A percentile compares a stretch with the other conserved stretches of the same genome.
phyloP scores from a whole-genome alignment of 164 flowering plant genomes.

The Pachysandra terminalis region DNA sequence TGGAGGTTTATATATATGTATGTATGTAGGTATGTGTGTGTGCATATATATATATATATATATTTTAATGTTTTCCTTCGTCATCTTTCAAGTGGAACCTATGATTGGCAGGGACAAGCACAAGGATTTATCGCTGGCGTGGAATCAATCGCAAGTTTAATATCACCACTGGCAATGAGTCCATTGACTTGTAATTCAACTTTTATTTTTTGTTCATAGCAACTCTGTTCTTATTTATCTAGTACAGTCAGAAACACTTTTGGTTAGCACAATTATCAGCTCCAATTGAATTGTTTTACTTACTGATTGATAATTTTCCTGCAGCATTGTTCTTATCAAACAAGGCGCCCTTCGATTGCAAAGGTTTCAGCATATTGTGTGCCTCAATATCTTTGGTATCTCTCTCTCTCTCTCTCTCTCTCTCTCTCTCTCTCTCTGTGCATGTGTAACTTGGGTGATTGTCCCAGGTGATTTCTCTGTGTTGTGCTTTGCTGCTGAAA shows the following conservation, averaged over 20 bases:
- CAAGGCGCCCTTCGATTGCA: constrained; percentile 78
- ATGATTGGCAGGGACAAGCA: constrained; percentile 63
- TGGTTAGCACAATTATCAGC: background rate
- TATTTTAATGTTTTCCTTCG: no score
- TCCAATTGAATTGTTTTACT: background rate
- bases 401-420: constrained; percentile 17
- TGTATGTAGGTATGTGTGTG: no score
- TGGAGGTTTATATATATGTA: no score
- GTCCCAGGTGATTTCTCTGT: constrained; percentile 41
- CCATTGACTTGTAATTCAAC: constrained; percentile 72
- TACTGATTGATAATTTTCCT: constrained; percentile 2
- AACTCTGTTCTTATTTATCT: background rate
- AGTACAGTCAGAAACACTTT: background rate
- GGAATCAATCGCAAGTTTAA: constrained; percentile 64
- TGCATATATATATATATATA: no score
- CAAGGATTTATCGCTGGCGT: constrained; percentile 85
- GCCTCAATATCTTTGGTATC: constrained; percentile 67
- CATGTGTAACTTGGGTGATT: background rate
- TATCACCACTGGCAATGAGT: constrained; percentile 82
- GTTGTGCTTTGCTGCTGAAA: constrained; percentile 38
- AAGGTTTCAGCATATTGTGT: constrained; percentile 75
- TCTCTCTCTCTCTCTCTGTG: constrained; percentile 1
- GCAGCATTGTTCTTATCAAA: constrained; percentile 59
- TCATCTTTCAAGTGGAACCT: background rate
- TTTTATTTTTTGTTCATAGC: background rate